phyloP scores from a whole-genome alignment of 169 alveolate genomes.

The Plasmodium adleri region DNA sequence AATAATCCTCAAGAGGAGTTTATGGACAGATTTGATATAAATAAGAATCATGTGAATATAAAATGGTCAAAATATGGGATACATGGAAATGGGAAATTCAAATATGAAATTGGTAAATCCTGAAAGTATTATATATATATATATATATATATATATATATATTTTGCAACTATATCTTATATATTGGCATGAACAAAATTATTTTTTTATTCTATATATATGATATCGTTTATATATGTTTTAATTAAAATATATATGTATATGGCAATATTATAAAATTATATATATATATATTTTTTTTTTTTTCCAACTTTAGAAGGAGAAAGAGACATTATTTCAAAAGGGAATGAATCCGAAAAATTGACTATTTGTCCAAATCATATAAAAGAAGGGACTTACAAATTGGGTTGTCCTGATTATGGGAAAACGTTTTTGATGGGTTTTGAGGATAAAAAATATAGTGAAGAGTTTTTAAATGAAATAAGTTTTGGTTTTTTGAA shows the following conservation, averaged over 20 bases:
- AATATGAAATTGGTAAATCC: constrained; percentile 46
- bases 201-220: no score
- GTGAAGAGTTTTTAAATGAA: constrained; percentile 63
- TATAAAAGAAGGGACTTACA: constrained; percentile 13
- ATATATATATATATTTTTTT: background rate
- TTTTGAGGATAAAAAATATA: constrained; percentile 21
- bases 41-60: constrained; percentile 43
- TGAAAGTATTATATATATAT: background rate
- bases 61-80: constrained; percentile 39
- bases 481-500: constrained; percentile 55
- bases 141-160: background rate
- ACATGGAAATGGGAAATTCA: constrained; percentile 33
- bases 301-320: constrained; percentile 19
- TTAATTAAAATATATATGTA: no score
- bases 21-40: constrained; percentile 67
- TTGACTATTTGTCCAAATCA: constrained; percentile 27
- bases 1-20: constrained; percentile 62
- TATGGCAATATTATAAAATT: no score
- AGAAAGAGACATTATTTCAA: constrained; percentile 4
- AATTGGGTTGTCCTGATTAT: constrained; percentile 58
- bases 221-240: no score
- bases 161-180: no score
- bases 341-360: constrained; percentile 7
- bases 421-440: constrained; percentile 64
- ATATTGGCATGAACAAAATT: no score